These are phyloP conservation scores for Rhodotorula sp. DNA, from an alignment of 1,284 basidiomycete species.

Conservation along the genomic window DNA sequence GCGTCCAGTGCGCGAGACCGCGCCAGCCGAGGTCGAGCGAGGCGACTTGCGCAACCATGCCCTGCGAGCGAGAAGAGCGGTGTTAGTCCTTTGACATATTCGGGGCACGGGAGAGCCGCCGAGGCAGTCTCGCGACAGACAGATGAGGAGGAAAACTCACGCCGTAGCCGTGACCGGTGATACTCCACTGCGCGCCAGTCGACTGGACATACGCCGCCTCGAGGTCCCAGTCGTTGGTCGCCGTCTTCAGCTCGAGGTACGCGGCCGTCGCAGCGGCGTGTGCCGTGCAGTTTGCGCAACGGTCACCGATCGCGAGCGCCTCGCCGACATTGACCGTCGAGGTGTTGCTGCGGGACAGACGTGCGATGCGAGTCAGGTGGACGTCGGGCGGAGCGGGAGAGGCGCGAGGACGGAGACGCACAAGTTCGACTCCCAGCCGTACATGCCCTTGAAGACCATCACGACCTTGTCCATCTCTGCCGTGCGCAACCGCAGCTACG, in stretches of 20 bases:
- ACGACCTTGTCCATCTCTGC: constrained; percentile 47
- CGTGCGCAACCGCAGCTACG: rapidly evolving
- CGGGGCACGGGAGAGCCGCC: too few relatives aligned
- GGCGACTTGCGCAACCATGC: constrained; percentile 42
- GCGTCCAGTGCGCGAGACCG: constrained; percentile 33
- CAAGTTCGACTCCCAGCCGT: constrained; percentile 34
- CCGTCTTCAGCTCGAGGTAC: constrained; percentile 44
- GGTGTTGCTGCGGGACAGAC: not conserved
- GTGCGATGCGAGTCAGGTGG: not conserved
- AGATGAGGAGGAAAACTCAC: too few relatives aligned
- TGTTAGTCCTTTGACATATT: too few relatives aligned
- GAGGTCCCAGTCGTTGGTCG: constrained; percentile 44
- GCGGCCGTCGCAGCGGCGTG: constrained; percentile 41
- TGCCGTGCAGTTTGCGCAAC: constrained; percentile 40
- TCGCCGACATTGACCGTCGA: constrained; percentile 22
- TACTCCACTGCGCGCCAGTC: constrained; percentile 38
- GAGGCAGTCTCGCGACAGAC: too few relatives aligned
- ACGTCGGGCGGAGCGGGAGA: not conserved
- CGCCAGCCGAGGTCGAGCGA: constrained; percentile 41
- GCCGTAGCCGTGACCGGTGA: constrained; percentile 45
- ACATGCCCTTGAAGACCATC: constrained; percentile 38
- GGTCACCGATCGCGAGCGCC: constrained; percentile 23
- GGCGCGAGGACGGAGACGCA: not conserved
- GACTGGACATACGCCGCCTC: constrained; percentile 35
- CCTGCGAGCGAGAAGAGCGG: not conserved